A percentile compares a stretch with the other conserved stretches of the same genome.
These are phyloP conservation scores for Cytospora piceae DNA, from an alignment of 2,329 filamentous ascomycete species.

Conservation along the genomic window DNA sequence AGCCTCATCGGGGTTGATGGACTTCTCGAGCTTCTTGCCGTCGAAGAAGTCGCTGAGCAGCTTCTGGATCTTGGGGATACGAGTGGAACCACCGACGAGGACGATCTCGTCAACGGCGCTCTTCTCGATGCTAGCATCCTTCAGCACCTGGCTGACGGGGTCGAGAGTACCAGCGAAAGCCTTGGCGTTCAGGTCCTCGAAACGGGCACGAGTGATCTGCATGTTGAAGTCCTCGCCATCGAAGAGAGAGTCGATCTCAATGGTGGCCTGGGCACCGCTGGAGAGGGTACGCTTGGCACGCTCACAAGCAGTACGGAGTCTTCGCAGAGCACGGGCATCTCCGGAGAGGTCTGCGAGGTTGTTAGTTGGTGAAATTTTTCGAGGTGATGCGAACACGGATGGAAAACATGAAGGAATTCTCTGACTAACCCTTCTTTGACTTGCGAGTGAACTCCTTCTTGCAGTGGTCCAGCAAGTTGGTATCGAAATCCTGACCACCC, in stretches of 20 bases:
- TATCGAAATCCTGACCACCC: conserved; percentile 96
- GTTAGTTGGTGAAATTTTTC: too few species aligned
- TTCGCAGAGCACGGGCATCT: conserved; percentile 90
- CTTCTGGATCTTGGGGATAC: conserved; percentile 99
- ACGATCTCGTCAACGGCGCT: conserved; percentile 95
- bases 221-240: conserved; percentile 98
- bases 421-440: conserved; percentile 78
- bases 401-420: too few species aligned
- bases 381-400: too few species aligned
- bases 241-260: conserved; percentile 98
- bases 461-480: conserved; percentile 93
- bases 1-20: conserved; percentile 99
- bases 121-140: conserved; percentile 90
- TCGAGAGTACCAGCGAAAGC: conserved; percentile 92
- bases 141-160: conserved; percentile 94
- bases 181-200: conserved; percentile 97
- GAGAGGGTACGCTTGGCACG: conserved; percentile 99
- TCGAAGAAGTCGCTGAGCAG: conserved; percentile 98
- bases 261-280: conserved; percentile 94
- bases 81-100: conserved; percentile 96
- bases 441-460: conserved; percentile 91
- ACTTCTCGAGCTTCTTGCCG: conserved; percentile 99
- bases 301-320: conserved; percentile 97
- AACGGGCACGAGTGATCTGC: conserved; percentile 96
- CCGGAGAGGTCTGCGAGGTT: conserved; percentile 77